Conservation (phyloP, 108 stramenopile genomes). For the Licmophora abbreviata region DNA sequence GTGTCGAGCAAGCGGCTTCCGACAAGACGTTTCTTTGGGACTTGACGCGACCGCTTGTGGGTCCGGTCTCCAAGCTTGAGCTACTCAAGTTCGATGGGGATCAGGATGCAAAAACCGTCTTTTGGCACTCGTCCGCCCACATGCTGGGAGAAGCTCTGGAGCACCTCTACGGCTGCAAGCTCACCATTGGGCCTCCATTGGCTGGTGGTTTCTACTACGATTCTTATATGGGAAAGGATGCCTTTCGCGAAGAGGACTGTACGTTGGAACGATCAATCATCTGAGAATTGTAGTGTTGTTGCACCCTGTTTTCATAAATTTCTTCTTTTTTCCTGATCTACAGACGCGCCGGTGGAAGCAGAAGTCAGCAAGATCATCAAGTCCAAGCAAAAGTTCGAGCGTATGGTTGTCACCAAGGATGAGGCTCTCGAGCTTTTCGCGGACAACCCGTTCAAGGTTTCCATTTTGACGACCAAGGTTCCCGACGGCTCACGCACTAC, state of each 20-base stretch:
- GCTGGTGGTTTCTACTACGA: conserved; percentile 98
- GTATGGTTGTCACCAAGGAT: conserved; percentile 96
- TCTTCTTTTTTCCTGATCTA: too few relatives aligned
- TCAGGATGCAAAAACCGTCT: conserved; percentile 88
- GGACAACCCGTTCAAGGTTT: conserved; percentile 96
- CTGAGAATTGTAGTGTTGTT: too few relatives aligned
- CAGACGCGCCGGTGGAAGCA: conserved; percentile 69
- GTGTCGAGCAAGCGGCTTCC: conserved; percentile 44
- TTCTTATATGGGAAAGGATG: conserved; percentile 93
- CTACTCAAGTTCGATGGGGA: conserved; percentile 89
- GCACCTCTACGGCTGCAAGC: conserved; percentile 84
- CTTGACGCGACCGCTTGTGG: conserved; percentile 89
- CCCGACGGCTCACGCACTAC: conserved; percentile 94
- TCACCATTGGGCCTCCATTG: conserved; percentile 96
- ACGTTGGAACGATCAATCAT: too few relatives aligned
- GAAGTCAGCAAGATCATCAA: conserved; percentile 87
- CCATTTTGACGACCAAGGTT: conserved; percentile 92
- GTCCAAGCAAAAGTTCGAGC: conserved; percentile 95
- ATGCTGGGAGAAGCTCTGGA: conserved; percentile 97
- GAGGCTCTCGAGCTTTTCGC: conserved; percentile 94
- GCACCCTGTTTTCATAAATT: too few relatives aligned
- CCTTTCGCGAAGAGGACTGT: conserved; percentile 89
- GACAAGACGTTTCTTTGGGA: conserved; percentile 90
- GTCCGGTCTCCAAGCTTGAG: conserved; percentile 78
- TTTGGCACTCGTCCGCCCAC: conserved; percentile 99